Evolutionary conservation across 257 asterid species (phyloP), one percentile per base, ranked within the genome.

Genomic region (Penstemon barbatus): DNA sequence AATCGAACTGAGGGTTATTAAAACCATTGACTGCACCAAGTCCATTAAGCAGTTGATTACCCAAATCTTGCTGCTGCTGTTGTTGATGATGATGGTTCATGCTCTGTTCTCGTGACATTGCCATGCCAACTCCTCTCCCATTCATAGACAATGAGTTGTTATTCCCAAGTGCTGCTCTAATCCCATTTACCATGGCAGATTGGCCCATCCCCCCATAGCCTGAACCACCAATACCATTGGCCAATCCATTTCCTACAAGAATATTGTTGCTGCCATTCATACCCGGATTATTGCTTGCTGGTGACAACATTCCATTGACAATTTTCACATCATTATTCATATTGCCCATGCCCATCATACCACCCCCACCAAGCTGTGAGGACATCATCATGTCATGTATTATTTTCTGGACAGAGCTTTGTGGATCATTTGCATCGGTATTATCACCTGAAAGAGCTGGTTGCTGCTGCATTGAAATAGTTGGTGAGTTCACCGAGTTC

Each of bases 341-440:
- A 5, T 75, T 71, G 64, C 81, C 83, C 72, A 79, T 67, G 60
- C 90, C 83, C 74, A 79, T 72, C 78, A 82, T 77, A 69, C 91
- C 77, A 60, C 80, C 83, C 54, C 83, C 92, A 49, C 75, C 84
- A 50, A 84, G 78, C 71, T 92, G 95, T 12, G 90, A 75, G n/a
- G 98, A 77, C 96, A 87, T 83, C 93, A 87, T 81, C 92, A 92
- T 84, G 53, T 87, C 89, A 0, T 86, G 90, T 77, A 92, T 74
- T 68, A 92, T 87, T 81, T 92, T 89, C 84, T 92, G 95, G 40
- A 89, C 98, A 0, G 98, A 89, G 77, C 92, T 89, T 60, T 92
- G 97, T 7, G 98, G 80, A 48, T 91, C 99, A 25, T 79, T 87
- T 5, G 84, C 91, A 71, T 87, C 96, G 7, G 85, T 66, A 9